These are phyloP conservation scores for Cytospora paraplurivora DNA, from an alignment of 2,329 filamentous ascomycete species.

Conservation along the genomic window DNA sequence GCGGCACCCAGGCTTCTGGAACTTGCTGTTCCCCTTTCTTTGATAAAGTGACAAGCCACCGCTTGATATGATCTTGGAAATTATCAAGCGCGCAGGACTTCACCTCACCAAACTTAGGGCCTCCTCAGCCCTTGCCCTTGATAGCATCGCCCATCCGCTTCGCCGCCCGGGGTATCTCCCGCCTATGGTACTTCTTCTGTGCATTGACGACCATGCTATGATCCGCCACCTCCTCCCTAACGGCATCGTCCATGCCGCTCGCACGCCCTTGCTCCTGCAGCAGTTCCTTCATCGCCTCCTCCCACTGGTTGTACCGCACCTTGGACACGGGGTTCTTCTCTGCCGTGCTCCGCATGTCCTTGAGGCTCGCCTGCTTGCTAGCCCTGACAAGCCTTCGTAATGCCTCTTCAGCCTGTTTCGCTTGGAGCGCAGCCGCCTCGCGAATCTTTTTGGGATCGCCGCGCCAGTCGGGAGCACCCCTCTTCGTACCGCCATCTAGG, in stretches of 20 bases:
- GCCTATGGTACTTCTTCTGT: conserved; percentile 54
- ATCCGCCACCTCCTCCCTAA: conserved; percentile 55
- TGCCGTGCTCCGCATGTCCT: conserved; percentile 61
- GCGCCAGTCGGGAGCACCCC: conserved; percentile 35
- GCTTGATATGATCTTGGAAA: neutral
- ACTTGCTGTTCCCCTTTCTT: neutral
- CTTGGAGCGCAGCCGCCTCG: conserved; percentile 60
- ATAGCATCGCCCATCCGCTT: conserved; percentile 39
- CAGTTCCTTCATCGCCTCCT: conserved; percentile 60
- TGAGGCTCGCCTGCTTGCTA: conserved; percentile 65
- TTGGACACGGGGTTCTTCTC: conserved; percentile 55
- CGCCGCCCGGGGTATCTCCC: conserved; percentile 53
- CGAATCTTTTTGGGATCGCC: conserved; percentile 60
- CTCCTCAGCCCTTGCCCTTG: conserved; percentile 32
- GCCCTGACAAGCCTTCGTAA: conserved; percentile 61
- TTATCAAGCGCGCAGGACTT: neutral
- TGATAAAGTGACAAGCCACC: neutral
- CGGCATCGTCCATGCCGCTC: conserved; percentile 28
- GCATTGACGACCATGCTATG: conserved; percentile 67
- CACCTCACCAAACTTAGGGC: conserved; percentile 2
- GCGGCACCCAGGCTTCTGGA: neutral
- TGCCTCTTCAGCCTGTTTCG: conserved; percentile 64
- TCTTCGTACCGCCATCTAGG: conserved; percentile 30
- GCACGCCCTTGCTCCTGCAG: conserved; percentile 41
- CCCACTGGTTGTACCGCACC: conserved; percentile 62